Conservation (phyloP, 1,284 basidiomycete species). For the Papiliotrema laurentii region DNA sequence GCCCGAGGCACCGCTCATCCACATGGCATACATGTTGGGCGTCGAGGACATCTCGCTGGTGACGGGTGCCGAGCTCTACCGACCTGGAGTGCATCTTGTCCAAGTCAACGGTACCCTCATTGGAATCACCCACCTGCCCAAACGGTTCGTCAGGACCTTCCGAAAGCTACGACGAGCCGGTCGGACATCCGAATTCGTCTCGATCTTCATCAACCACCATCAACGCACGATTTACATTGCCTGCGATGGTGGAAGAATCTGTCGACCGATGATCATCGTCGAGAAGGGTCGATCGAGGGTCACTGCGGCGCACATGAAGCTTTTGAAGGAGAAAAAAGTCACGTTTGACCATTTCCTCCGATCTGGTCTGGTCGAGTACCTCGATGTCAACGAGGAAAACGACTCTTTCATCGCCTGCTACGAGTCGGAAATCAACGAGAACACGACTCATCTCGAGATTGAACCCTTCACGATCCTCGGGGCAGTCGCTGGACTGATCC, state of each 20-base stretch:
- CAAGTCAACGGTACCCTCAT: constrained; percentile 97
- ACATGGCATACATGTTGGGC: constrained; percentile 87
- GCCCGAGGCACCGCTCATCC: constrained; percentile 89
- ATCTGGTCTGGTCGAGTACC: constrained; percentile 96
- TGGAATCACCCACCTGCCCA: constrained; percentile 82
- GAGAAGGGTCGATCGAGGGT: constrained; percentile 77
- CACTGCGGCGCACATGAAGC: constrained; percentile 72
- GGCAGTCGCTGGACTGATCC: constrained; percentile 95
- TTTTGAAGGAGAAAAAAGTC: constrained; percentile 72
- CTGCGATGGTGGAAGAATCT: constrained; percentile 95
- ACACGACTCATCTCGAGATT: constrained; percentile 94
- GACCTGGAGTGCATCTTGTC: constrained; percentile 84
- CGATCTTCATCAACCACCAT: constrained; percentile 94
- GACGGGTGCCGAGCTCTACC: constrained; percentile 95
- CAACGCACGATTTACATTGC: constrained; percentile 95
- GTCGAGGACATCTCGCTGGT: constrained; percentile 92
- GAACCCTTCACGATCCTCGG: constrained; percentile 98
- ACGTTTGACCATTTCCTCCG: constrained; percentile 93
- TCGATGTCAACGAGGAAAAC: constrained; percentile 99
- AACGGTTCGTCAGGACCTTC: constrained; percentile 84
- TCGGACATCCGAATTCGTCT: constrained; percentile 92
- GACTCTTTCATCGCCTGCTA: constrained; percentile 96
- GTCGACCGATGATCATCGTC: constrained; percentile 96
- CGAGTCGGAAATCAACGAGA: constrained; percentile 76
- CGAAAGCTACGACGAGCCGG: constrained; percentile 87